Base-by-base conservation (phyloP, 495 filamentous ascomycete species). In the Penicillium chermesinum region DNA sequence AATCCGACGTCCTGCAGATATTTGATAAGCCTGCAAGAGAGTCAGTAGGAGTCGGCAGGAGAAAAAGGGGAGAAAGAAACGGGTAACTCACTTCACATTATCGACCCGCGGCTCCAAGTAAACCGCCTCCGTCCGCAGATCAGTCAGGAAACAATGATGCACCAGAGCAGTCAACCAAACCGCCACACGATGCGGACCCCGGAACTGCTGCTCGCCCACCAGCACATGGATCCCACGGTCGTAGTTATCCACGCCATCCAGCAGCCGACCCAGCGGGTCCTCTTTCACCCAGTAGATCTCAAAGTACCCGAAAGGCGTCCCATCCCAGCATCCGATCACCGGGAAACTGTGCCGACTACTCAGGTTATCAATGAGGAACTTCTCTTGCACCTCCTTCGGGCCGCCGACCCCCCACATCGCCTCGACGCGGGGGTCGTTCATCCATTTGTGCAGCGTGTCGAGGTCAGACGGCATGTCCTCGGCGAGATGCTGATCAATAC, bases 261-360 rank as follows among this genome's bases (percentile, higher is more conserved):
- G 61, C 41, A 85, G 68, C 20, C 74, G 74, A 0, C 87, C 89
- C 17, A 98, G 61, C 1, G 68, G 66, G 59, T 97, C 94, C 62
- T 98, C 93, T 55, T 95, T 95, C 2, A 93, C 91, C 94, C 94
- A 98, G 70, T 98, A 98, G 33, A 98, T 79, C 71, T 98, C 94
- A 59, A 98, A 95, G 57, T 94, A 98, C 0, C 93, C 93, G 66
- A 97, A 98, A 0, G 93, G 93, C 48, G 91, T 86, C 2, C 88
- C 91, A 52, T 95, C 88, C 90, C 91, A 98, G 70, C 86, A 83
- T 22, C 88, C 93, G 53, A 98, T 91, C 1, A 84, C 87, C 0
- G 93, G 94, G 69, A 96, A 96, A 41, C 81, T 88, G 65, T 96
- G 86, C 8, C 72, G 74, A 21, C 72, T 78, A 9, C 73, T 75